These are phyloP conservation scores for Lepidium sativum DNA, from an alignment of 345 rosid species.

Conservation along the genomic window DNA sequence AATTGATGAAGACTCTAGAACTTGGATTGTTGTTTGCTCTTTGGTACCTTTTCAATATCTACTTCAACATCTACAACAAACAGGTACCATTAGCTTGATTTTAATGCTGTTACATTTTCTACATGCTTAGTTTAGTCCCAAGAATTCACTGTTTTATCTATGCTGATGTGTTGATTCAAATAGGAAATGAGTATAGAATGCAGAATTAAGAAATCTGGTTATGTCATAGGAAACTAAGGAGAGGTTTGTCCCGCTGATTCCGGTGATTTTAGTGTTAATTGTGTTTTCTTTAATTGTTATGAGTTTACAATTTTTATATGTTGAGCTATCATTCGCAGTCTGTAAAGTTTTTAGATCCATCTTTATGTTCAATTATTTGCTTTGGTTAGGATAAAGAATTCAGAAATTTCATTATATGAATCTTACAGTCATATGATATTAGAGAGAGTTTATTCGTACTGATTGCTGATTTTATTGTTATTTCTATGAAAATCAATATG, in stretches of 20 bases:
- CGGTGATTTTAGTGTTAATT: background rate
- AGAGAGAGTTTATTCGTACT: background rate
- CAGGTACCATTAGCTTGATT: constrained; percentile 43
- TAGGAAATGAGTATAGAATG: background rate
- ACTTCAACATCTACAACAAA: constrained; percentile 98
- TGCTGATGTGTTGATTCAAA: background rate
- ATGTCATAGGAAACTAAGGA: background rate
- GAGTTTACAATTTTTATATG: background rate
- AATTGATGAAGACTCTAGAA: constrained; percentile 39
- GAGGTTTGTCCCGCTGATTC: background rate
- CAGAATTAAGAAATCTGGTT: background rate
- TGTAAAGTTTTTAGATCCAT: background rate
- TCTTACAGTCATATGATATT: background rate
- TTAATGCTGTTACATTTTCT: background rate
- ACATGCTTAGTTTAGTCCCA: background rate
- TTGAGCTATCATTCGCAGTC: background rate
- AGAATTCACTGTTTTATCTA: background rate
- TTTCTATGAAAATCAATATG: background rate
- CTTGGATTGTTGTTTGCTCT: constrained; percentile 75
- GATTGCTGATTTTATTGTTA: background rate
- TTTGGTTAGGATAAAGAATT: background rate
- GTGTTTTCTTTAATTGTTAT: background rate
- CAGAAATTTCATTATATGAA: background rate
- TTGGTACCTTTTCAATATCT: constrained; percentile 91
- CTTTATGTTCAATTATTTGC: background rate